Base-by-base conservation (phyloP, 768 basidiomycete genomes). In the Mycena maculata region DNA sequence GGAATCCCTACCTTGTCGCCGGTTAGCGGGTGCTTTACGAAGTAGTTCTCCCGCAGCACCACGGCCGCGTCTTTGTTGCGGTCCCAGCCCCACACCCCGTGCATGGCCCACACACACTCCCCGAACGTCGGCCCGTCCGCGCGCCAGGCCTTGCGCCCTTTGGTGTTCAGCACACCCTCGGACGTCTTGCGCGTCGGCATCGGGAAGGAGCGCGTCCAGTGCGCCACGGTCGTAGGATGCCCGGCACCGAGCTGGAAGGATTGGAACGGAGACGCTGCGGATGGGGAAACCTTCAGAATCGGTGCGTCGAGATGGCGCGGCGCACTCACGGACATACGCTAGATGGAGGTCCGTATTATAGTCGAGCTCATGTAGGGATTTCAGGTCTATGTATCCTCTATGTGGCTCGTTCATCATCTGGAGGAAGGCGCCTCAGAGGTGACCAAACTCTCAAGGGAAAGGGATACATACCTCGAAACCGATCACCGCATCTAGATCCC, bases 391-490 rank as follows among this genome's bases (percentile, higher is more conserved):
- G 77, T 97, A 99, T 44, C 97, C 98, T 73, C 91, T 85, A 79
- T 99, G 96, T 0, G 96, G 96, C 78, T 98, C 96, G 71, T 98
- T 98, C 86, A 97, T 90, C 76, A 95, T 87, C 94, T 96, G 69
- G 13, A 23, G 39, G 23, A 33, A 31, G 23, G 7, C 30, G 28
- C 18, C 28, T 13, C 41, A 63, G 41, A 60, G 28, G 28, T 44
- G 7, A 8, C 28, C 23, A 4, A 23, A 44, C 6, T 61, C 10
- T 16, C 33, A 59, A 25, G 52, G 30, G n/a, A n/a, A 11, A 27
- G 13, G 13, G n/a, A 25, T 25, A 67, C 80, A 50, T 70, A 95
- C 96, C 87, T 98, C 93, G 63, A 97, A 96, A 0, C 97, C 97
- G 23, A 97, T 73, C 1, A 99, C 92, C 1, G 88, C 90, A 18